Evolutionary conservation across 768 basidiomycete genomes (phyloP).

Genomic region (Pisolithus albus): DNA sequence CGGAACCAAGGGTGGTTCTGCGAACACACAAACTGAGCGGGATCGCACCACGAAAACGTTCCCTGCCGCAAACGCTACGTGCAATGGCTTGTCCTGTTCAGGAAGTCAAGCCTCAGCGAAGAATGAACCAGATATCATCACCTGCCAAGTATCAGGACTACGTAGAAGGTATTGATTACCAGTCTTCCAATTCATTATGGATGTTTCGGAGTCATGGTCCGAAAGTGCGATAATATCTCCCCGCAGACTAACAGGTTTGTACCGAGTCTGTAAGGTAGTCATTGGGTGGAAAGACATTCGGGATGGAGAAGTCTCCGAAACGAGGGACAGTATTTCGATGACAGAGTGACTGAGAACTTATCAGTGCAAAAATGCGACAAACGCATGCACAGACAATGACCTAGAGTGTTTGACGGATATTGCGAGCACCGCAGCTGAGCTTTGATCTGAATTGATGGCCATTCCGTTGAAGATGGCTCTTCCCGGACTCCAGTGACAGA

Average conservation of each 20-base stretch:
- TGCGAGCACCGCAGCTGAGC: conserved; percentile 44
- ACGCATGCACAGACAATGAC: conserved; percentile 30
- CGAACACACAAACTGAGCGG: conserved; percentile 51
- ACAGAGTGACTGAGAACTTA: conserved; percentile 11
- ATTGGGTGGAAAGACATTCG: conserved; percentile 25
- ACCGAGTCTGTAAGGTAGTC: conserved; percentile 32
- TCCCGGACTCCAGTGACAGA: conserved; percentile 48
- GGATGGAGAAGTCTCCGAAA: neutral
- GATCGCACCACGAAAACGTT: conserved; percentile 54
- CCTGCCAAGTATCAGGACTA: conserved; percentile 30
- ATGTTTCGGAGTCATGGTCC: conserved; percentile 44
- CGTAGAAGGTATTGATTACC: conserved; percentile 41
- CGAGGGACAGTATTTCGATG: conserved; percentile 26
- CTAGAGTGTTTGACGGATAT: conserved; percentile 40
- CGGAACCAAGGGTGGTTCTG: conserved; percentile 34
- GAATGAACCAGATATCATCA: conserved; percentile 10
- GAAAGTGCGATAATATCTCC: conserved; percentile 50
- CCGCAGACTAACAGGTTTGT: conserved; percentile 41
- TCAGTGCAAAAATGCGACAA: conserved; percentile 9
- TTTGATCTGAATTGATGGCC: conserved; percentile 40
- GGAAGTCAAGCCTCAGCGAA: conserved; percentile 2
- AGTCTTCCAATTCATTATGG: conserved; percentile 51
- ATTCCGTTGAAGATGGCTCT: conserved; percentile 49
- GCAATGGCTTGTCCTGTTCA: conserved; percentile 43
- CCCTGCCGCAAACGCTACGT: conserved; percentile 42